These are phyloP conservation scores for Rosa hybrid DNA, from an alignment of 331 rosid species.

Conservation along the genomic window DNA sequence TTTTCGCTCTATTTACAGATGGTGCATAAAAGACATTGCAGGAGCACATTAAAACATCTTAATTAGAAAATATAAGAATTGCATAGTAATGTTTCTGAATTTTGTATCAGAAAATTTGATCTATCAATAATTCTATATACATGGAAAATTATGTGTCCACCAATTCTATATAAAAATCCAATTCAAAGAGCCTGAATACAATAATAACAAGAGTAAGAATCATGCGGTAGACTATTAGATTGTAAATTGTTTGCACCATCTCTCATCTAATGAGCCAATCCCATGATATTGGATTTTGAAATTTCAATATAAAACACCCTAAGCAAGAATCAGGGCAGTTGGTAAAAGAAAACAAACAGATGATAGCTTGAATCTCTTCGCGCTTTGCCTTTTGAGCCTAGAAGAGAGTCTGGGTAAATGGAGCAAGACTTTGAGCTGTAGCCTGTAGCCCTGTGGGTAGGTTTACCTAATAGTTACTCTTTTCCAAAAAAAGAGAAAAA, in stretches of 20 bases:
- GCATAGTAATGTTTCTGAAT: not conserved
- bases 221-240: too few species aligned
- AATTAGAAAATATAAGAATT: not conserved
- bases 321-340: too few species aligned
- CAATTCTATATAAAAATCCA: too few species aligned
- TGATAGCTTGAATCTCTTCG: not conserved
- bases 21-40: not conserved
- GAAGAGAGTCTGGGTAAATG: not conserved
- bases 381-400: too few species aligned
- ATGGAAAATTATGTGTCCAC: too few species aligned
- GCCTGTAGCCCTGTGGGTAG: not conserved
- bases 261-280: too few species aligned
- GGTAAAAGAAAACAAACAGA: not conserved
- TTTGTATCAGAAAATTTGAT: not conserved
- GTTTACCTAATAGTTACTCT: not conserved
- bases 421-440: not conserved
- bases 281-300: too few species aligned
- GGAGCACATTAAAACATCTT: not conserved
- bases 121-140: too few species aligned
- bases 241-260: too few species aligned
- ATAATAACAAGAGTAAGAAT: too few species aligned
- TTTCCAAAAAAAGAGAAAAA: not conserved
- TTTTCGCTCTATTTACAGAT: not conserved
- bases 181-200: too few species aligned
- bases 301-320: too few species aligned